Conservation (phyloP, 176 grass and related monocot genomes). For the Eragrostis curvula region DNA sequence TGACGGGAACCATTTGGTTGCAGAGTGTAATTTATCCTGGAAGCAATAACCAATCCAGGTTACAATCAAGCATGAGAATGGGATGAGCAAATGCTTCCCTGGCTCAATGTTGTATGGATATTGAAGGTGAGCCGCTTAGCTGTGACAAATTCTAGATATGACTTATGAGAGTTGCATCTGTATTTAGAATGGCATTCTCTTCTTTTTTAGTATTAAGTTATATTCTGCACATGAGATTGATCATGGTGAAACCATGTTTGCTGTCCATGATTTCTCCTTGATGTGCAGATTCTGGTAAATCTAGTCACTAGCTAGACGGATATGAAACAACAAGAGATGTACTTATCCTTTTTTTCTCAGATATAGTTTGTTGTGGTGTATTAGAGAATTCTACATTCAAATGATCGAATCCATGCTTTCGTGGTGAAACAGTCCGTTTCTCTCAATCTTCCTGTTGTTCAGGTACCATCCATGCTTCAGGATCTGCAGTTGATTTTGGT, state of each 20-base stretch:
- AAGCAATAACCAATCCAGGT: conserved; percentile 8
- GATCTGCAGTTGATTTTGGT: not conserved
- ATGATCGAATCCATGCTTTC: not conserved
- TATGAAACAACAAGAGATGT: conserved; percentile 13
- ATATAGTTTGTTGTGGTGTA: conserved; percentile 4
- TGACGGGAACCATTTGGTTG: conserved; percentile 29
- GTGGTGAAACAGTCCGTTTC: not conserved
- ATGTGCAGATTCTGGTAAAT: not conserved
- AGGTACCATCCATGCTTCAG: not conserved
- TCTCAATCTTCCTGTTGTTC: not conserved
- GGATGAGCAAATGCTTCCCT: not conserved
- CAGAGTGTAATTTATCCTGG: conserved; percentile 10
- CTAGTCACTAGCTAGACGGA: not conserved
- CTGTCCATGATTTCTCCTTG: not conserved
- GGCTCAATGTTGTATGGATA: not conserved
- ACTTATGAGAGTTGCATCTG: not conserved
- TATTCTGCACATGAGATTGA: not conserved
- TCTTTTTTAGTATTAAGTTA: conserved; percentile 6
- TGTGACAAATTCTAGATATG: conserved; percentile 22
- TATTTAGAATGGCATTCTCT: not conserved
- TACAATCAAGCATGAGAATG: not conserved
- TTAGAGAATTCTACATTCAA: conserved; percentile 1
- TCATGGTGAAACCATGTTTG: not conserved
- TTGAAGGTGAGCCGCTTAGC: conserved; percentile 22
- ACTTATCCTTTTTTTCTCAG: not conserved